Evolutionary conservation across 2,329 filamentous ascomycete genomes (phyloP), one percentile per base, ranked within the genome.

Genomic region (Diaporthe ampelina): DNA sequence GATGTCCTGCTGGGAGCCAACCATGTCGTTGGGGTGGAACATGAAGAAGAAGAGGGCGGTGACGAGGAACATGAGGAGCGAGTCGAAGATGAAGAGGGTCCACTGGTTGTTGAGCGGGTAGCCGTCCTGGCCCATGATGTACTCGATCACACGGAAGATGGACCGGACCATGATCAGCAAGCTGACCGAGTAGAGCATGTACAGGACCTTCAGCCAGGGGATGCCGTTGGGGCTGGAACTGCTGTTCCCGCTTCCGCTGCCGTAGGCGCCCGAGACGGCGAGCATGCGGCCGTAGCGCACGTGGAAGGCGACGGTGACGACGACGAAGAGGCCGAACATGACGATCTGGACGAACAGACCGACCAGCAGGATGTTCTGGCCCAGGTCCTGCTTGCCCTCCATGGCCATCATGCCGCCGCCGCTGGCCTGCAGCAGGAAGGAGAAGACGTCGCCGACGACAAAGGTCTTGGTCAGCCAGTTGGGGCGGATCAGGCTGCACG

Each of bases 311-410:
- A 84, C 76, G 0, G 88, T 84, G 1, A 86, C 85, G 6, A 85
- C 73, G 48, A 89, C 80, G 77, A 92, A 93, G 48, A 91, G 81
- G 29, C 84, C 85, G 75, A 92, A 91, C 72, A 89, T 85, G 56
- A 89, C 52, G 32, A 93, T 84, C 78, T 93, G 91, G 21, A 91
- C 79, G 43, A 88, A 79, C 3, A 93, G 81, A 2, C 91, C 91
- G 1, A 77, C 86, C 10, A 92, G 80, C n/a, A 92, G 86, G 65
- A 92, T 82, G 24, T 86, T 84, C 76, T 89, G 79, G n/a, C 87
- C 88, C 17, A 81, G 80, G 35, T 84, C 79, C 75, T 76, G 74
- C 56, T 68, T 77, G 21, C 61, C 71, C 52, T 74, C 76, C 35
- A 52, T 75, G 9, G 76, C 76, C 74, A 79, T 81, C 68, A 87